Evolutionary conservation across 176 grass and related monocot species (phyloP).

Genomic region (Pharus latifolius): DNA sequence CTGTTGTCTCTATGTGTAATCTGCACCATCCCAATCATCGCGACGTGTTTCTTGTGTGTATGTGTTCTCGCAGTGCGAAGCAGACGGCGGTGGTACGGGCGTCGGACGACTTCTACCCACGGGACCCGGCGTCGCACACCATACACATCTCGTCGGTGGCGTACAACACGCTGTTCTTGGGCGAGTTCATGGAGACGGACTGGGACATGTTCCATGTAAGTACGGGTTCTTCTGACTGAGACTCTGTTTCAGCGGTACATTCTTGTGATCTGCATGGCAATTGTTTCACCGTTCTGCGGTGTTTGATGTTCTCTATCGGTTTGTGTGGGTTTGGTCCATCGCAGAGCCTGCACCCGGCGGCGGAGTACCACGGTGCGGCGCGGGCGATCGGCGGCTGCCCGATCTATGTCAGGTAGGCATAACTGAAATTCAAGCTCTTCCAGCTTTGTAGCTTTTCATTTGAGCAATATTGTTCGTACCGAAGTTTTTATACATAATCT

Average conservation of each 20-base stretch:
- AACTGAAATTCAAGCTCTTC: too few species aligned
- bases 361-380: slow-evolving; percentile 40
- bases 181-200: slow-evolving; percentile 87
- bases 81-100: slow-evolving; percentile 63
- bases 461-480: too few species aligned
- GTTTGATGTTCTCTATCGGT: too few species aligned
- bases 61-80: slow-evolving; percentile 34
- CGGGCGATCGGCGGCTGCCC: slow-evolving; percentile 48
- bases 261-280: too few species aligned
- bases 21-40: too few species aligned
- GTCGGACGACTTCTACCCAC: slow-evolving; percentile 90
- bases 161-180: slow-evolving; percentile 73
- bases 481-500: background rate
- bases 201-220: slow-evolving; percentile 94
- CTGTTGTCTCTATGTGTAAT: too few species aligned
- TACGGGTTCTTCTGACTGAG: too few species aligned
- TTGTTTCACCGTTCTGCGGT: too few species aligned
- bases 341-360: slow-evolving; percentile 39
- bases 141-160: slow-evolving; percentile 69
- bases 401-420: slow-evolving; percentile 56
- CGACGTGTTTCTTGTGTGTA: too few species aligned
- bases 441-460: too few species aligned
- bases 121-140: slow-evolving; percentile 73
- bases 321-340: too few species aligned
- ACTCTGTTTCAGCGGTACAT: too few species aligned